Percentiles rank a stretch among this genome's conserved stretches.
phyloP scores from a whole-genome alignment of 768 basidiomycete genomes.

The Rhodotorula diobovata region DNA sequence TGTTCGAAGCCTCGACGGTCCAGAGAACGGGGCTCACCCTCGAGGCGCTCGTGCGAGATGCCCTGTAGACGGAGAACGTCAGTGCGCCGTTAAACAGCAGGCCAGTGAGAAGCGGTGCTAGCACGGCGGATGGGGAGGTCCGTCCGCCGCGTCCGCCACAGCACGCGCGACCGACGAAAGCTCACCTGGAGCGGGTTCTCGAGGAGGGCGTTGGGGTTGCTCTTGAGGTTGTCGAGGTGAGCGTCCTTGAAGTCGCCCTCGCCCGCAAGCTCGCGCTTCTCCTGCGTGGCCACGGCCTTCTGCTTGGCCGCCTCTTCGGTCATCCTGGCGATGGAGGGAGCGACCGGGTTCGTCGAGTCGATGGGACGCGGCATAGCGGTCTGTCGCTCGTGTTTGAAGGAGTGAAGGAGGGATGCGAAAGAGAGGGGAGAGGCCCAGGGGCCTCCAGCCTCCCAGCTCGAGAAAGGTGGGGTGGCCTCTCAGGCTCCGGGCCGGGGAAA shows the following conservation, averaged over 20 bases:
- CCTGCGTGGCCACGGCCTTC: slow-evolving; percentile 9
- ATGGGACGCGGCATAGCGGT: slow-evolving; percentile 4
- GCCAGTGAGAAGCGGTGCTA: too few relatives aligned
- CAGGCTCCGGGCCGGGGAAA: too few relatives aligned
- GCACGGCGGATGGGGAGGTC: too few relatives aligned
- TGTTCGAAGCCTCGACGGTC: too few relatives aligned
- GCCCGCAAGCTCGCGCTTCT: slow-evolving; percentile 30
- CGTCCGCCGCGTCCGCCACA: too few relatives aligned
- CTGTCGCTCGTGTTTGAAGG: background rate
- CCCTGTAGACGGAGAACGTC: background rate
- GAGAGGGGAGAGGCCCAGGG: background rate
- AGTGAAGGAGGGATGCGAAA: background rate
- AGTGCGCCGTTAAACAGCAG: background rate
- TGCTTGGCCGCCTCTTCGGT: slow-evolving; percentile 16
- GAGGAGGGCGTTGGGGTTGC: slow-evolving; percentile 42
- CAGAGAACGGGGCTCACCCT: slow-evolving; percentile 52
- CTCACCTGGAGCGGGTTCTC: slow-evolving; percentile 55
- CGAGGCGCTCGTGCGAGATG: slow-evolving; percentile 3
- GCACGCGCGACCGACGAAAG: background rate
- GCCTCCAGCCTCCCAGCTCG: too few relatives aligned
- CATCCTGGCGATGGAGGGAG: slow-evolving; percentile 3
- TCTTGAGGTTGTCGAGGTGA: slow-evolving; percentile 3
- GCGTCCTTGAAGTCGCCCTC: background rate
- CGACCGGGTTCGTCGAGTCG: slow-evolving; percentile 3
- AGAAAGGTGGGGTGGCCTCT: too few relatives aligned